Conservation (phyloP, 371 early-diverging fungal genomes). For the Mortierella sp. region DNA sequence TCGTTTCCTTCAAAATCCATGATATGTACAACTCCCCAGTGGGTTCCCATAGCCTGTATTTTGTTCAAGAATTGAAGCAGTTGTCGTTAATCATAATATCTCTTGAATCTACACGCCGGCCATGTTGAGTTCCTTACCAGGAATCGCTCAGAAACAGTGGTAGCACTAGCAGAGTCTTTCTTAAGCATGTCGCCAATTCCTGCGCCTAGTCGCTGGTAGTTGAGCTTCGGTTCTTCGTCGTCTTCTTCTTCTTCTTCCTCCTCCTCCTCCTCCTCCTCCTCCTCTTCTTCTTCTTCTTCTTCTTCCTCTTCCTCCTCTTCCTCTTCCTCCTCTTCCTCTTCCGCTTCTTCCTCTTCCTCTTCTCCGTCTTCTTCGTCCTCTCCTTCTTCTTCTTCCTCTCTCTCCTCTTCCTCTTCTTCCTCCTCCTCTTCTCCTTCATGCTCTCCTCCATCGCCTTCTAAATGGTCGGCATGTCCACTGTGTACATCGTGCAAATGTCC, state of each 20-base stretch:
- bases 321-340: slow-evolving; percentile 39
- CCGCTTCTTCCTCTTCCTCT: slow-evolving; percentile 34
- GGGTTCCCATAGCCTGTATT: slow-evolving; percentile 91
- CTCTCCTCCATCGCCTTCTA: slow-evolving; percentile 12
- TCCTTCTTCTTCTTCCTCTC: slow-evolving; percentile 29
- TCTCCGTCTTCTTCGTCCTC: slow-evolving; percentile 52
- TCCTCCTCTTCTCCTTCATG: slow-evolving; percentile 34
- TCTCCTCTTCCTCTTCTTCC: slow-evolving; percentile 38
- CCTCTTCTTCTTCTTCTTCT: slow-evolving; percentile 57
- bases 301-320: slow-evolving; percentile 38
- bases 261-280: slow-evolving; percentile 60
- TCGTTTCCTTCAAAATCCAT: slow-evolving; percentile 94
- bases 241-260: slow-evolving; percentile 2
- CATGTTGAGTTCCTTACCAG: slow-evolving; percentile 67
- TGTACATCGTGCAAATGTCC: slow-evolving; percentile 18
- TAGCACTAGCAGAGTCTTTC: slow-evolving; percentile 86
- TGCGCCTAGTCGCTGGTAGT: slow-evolving; percentile 87
- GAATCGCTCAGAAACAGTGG: slow-evolving; percentile 85
- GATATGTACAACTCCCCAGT: slow-evolving; percentile 92
- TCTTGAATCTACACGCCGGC: not conserved
- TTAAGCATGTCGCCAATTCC: slow-evolving; percentile 81
- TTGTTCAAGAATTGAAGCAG: not conserved
- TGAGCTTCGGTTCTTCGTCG: slow-evolving; percentile 58
- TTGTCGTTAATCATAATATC: not conserved
- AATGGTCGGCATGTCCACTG: slow-evolving; percentile 12